Percentiles rank a stretch among this genome's conserved stretches.
Conservation (phyloP, 2,329 filamentous ascomycete genomes). For the Microsporum canis region DNA sequence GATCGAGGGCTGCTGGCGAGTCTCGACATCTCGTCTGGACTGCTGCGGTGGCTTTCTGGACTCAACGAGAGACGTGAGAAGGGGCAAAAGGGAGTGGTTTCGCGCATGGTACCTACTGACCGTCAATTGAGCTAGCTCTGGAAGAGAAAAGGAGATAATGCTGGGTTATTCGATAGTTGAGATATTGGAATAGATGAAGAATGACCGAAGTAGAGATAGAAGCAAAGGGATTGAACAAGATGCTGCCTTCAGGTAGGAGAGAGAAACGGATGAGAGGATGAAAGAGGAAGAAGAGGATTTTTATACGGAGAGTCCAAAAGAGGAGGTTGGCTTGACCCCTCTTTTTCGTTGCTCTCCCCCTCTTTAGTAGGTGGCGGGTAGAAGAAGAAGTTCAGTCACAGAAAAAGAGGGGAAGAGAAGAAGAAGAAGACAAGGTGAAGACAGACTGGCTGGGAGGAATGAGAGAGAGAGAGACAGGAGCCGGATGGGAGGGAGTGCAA, state of each 20-base stretch:
- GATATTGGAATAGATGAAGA: neutral
- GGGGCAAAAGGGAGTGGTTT: neutral
- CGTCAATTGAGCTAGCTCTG: neutral
- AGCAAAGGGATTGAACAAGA: neutral
- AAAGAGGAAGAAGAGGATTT: neutral
- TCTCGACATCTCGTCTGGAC: slow-evolving; percentile 19
- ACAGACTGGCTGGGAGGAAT: neutral
- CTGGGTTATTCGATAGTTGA: slow-evolving; percentile 5
- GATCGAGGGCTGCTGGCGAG: slow-evolving; percentile 29
- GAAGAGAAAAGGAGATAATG: slow-evolving; percentile 12
- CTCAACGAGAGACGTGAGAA: neutral
- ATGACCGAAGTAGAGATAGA: slow-evolving; percentile 6
- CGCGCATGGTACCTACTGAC: neutral
- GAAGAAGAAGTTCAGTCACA: neutral
- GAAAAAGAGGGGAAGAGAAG: neutral
- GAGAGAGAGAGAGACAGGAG: neutral
- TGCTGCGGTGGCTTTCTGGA: neutral
- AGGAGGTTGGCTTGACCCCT: neutral
- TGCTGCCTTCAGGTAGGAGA: neutral
- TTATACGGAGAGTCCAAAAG: neutral
- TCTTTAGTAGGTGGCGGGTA: too few relatives aligned
- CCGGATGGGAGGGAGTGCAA: neutral
- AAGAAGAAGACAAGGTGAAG: neutral
- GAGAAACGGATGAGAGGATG: neutral
- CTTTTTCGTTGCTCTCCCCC: neutral